Conservation (phyloP, 2,329 filamentous ascomycete species). For the Cladorrhinum sp. region DNA sequence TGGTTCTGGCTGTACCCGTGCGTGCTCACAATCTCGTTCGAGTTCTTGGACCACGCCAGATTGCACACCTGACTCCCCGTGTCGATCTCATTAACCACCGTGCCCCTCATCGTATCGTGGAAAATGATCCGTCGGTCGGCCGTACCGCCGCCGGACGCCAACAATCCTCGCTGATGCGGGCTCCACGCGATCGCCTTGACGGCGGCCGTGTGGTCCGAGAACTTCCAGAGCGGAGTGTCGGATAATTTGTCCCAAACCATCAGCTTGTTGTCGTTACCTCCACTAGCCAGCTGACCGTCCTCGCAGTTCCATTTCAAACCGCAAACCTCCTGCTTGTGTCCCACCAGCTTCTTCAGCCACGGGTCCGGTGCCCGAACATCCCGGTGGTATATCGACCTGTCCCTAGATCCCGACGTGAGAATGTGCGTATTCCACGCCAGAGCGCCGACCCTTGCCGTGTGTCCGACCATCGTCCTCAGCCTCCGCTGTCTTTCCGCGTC, state of each 20-base stretch:
- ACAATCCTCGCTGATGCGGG: conserved; percentile 86
- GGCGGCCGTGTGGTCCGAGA: conserved; percentile 89
- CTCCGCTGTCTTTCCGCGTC: conserved; percentile 84
- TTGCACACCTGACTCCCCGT: conserved; percentile 99
- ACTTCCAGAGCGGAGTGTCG: conserved; percentile 90
- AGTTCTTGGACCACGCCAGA: conserved; percentile 94
- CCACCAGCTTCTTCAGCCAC: conserved; percentile 79
- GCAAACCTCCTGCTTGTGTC: conserved; percentile 97
- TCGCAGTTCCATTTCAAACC: conserved; percentile 96
- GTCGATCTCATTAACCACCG: conserved; percentile 81
- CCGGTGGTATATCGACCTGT: conserved; percentile 90
- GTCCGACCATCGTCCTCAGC: conserved; percentile 92
- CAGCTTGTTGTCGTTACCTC: conserved; percentile 97
- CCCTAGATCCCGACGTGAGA: conserved; percentile 88
- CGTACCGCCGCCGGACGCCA: conserved; percentile 95
- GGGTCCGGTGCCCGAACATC: conserved; percentile 92
- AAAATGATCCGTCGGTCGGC: conserved; percentile 96
- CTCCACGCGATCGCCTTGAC: conserved; percentile 99
- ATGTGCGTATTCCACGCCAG: conserved; percentile 98
- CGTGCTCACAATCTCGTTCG: conserved; percentile 94
- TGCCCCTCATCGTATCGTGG: conserved; percentile 88
- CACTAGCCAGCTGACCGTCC: conserved; percentile 89
- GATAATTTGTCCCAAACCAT: conserved; percentile 98
- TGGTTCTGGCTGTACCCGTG: conserved; percentile 98
- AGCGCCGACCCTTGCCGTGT: conserved; percentile 88